Conservation (phyloP, 2,329 filamentous ascomycete species). For the Trichophyton rubrum region DNA sequence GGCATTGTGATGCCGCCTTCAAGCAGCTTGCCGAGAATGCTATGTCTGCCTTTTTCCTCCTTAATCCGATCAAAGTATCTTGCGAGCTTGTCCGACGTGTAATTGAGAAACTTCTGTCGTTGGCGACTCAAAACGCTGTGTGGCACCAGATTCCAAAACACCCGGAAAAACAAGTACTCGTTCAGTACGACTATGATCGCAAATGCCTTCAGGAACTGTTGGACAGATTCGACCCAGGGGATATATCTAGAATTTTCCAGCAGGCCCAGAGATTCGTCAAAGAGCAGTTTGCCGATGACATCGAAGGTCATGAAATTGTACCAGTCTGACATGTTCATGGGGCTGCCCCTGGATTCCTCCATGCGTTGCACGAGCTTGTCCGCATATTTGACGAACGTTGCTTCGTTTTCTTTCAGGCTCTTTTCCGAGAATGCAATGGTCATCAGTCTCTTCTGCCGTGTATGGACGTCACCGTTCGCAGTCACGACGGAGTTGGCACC, state of each 20-base stretch:
- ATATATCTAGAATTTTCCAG: conserved; percentile 14
- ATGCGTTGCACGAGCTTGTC: conserved; percentile 15
- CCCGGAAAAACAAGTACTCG: conserved; percentile 5
- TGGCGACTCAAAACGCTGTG: neutral
- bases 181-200: conserved; percentile 6
- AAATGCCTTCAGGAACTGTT: conserved; percentile 7
- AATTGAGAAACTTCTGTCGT: conserved; percentile 3
- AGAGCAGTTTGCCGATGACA: conserved; percentile 17
- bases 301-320: conserved; percentile 19
- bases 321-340: conserved; percentile 15
- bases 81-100: conserved; percentile 5
- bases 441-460: conserved; percentile 22
- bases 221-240: conserved; percentile 18
- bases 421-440: conserved; percentile 34
- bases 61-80: neutral
- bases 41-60: neutral
- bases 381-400: conserved; percentile 19
- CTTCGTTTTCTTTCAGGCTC: conserved; percentile 29
- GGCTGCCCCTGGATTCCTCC: neutral
- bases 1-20: neutral
- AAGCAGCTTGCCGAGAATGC: conserved; percentile 4
- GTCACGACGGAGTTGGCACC: conserved; percentile 12
- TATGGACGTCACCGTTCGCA: conserved; percentile 17
- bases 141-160: conserved; percentile 3
- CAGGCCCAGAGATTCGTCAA: conserved; percentile 16